Evolutionary conservation across 2,329 filamentous ascomycete species (phyloP).

Genomic region (Pestalotiopsis fici): DNA sequence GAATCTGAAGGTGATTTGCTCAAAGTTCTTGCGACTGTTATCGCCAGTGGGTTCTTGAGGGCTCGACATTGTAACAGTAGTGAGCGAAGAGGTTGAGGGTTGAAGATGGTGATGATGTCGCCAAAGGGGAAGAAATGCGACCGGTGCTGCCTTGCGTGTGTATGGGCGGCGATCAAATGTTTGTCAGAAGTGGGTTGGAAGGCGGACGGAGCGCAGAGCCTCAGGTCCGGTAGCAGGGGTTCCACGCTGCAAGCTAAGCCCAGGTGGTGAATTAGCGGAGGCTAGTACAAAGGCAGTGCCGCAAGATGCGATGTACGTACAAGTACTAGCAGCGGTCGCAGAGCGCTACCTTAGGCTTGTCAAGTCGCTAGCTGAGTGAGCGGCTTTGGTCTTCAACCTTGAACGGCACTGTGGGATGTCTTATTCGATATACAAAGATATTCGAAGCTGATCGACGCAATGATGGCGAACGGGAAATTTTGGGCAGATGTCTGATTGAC

Average conservation of each 20-base stretch:
- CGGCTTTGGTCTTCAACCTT: no score
- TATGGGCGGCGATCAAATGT: neutral
- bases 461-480: no score
- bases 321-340: no score
- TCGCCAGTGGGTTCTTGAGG: slow-evolving; percentile 52
- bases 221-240: neutral
- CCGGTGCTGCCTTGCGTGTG: neutral
- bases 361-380: no score
- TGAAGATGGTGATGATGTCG: slow-evolving; percentile 9
- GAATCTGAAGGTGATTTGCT: slow-evolving; percentile 95
- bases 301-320: neutral
- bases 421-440: no score
- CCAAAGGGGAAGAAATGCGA: neutral
- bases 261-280: neutral
- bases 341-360: no score
- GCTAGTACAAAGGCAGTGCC: neutral
- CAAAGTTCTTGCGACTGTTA: slow-evolving; percentile 48
- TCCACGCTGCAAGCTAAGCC: no score
- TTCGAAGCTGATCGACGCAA: no score
- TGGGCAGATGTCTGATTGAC: no score
- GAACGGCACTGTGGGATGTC: no score
- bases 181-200: neutral
- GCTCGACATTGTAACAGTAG: slow-evolving; percentile 50
- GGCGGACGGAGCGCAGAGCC: neutral
- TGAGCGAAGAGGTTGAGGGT: slow-evolving; percentile 6